Evolutionary conservation across 805 yeast species (phyloP).

Genomic region (Barnettozyma pratensis): DNA sequence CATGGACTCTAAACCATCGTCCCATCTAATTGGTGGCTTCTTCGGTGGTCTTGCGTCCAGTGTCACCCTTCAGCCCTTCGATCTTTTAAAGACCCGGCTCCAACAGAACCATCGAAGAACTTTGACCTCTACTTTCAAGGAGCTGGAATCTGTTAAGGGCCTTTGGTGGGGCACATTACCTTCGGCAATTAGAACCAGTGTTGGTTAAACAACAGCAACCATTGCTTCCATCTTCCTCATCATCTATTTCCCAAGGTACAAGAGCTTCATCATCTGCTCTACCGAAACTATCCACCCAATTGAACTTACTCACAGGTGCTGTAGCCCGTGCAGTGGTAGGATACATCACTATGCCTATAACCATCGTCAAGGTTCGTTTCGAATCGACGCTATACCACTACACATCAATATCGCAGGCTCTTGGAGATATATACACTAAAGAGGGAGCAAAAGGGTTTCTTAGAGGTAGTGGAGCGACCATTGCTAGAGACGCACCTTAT

Average conservation of each 20-base stretch:
- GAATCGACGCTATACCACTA: conserved; percentile 79
- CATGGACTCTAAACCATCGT: neutral
- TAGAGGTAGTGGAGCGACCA: conserved; percentile 82
- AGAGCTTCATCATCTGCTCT: conserved; percentile 34
- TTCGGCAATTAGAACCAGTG: conserved; percentile 81
- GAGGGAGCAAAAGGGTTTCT: conserved; percentile 70
- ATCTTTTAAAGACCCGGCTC: conserved; percentile 78
- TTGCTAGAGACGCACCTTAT: conserved; percentile 89
- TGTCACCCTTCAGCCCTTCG: conserved; percentile 80
- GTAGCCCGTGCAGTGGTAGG: conserved; percentile 80
- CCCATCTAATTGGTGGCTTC: conserved; percentile 78
- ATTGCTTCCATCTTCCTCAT: conserved; percentile 67
- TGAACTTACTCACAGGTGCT: conserved; percentile 74
- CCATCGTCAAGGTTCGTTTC: conserved; percentile 81
- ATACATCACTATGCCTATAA: conserved; percentile 87
- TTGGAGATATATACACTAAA: conserved; percentile 43
- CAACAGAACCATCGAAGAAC: conserved; percentile 49
- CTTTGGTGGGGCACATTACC: conserved; percentile 96
- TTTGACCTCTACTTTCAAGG: conserved; percentile 29
- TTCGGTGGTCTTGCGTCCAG: conserved; percentile 81
- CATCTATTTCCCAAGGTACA: conserved; percentile 35
- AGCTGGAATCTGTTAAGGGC: conserved; percentile 36
- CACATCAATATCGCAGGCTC: conserved; percentile 57
- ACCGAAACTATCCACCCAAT: conserved; percentile 66
- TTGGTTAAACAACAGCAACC: conserved; percentile 85